Conservation (phyloP, 306 rosid genomes). For the Medicago ruthenica region DNA sequence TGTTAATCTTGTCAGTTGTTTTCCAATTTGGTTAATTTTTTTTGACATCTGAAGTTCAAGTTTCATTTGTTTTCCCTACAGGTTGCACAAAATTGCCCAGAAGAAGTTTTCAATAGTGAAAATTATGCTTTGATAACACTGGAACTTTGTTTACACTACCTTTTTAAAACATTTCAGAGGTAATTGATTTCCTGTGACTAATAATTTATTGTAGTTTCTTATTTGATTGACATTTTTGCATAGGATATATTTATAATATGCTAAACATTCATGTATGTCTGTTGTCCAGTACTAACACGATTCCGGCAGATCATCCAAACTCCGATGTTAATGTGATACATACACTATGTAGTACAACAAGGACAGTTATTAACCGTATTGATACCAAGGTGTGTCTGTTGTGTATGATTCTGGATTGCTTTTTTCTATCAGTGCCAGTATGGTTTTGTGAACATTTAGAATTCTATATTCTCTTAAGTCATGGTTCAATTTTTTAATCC, state of each 20-base stretch:
- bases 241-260: conserved; percentile 18
- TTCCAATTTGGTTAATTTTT: conserved; percentile 32
- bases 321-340: conserved; percentile 62
- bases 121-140: conserved; percentile 62
- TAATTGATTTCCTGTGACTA: conserved; percentile 41
- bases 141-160: conserved; percentile 80
- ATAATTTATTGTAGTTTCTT: conserved; percentile 24
- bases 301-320: conserved; percentile 47
- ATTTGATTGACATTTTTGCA: conserved; percentile 26
- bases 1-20: conserved; percentile 23
- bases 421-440: conserved; percentile 19
- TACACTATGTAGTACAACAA: conserved; percentile 62
- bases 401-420: conserved; percentile 29
- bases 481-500: conserved; percentile 30
- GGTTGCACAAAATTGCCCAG: conserved; percentile 89
- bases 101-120: conserved; percentile 62
- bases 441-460: conserved; percentile 18
- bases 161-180: conserved; percentile 65
- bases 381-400: conserved; percentile 71
- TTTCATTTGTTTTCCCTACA: conserved; percentile 54
- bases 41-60: conserved; percentile 32
- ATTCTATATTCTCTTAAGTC: conserved; percentile 25
- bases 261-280: conserved; percentile 42
- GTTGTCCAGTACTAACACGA: conserved; percentile 57
- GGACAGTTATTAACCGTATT: conserved; percentile 64